Conservation (phyloP, 2,329 filamentous ascomycete species). For the Apiospora phragmitis region DNA sequence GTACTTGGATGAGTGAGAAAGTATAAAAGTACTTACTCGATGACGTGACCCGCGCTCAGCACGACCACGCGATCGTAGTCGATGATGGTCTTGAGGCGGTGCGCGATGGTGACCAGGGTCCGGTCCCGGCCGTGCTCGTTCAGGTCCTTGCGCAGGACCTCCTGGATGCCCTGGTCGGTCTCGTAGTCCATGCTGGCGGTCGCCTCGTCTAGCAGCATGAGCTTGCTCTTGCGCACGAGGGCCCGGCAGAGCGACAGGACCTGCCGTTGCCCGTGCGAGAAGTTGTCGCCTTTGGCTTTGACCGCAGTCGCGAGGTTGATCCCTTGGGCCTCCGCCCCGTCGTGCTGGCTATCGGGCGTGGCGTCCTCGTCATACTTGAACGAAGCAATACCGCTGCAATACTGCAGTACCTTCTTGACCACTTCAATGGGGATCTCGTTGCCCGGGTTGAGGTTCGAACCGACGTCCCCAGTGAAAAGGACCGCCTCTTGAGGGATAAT, state of each 20-base stretch:
- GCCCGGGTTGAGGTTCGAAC: constrained; percentile 65
- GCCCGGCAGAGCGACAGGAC: constrained; percentile 59
- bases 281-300: constrained; percentile 54
- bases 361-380: constrained; percentile 29
- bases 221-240: constrained; percentile 53
- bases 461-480: constrained; percentile 52
- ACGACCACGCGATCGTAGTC: constrained; percentile 61
- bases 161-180: constrained; percentile 56
- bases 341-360: constrained; percentile 5
- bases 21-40: constrained; percentile 44
- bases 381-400: constrained; percentile 60
- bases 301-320: constrained; percentile 47
- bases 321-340: constrained; percentile 21
- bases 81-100: constrained; percentile 58
- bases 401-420: constrained; percentile 59
- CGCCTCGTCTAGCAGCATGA: constrained; percentile 60
- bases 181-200: constrained; percentile 61
- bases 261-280: constrained; percentile 59
- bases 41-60: constrained; percentile 52
- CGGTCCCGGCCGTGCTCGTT: constrained; percentile 43
- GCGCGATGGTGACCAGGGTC: constrained; percentile 59
- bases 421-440: constrained; percentile 52
- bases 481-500: constrained; percentile 62
- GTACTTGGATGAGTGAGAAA: too few relatives aligned
- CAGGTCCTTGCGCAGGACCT: constrained; percentile 51